Percentiles rank a stretch among this genome's conserved stretches.
Evolutionary conservation across 1,284 basidiomycete species (phyloP).

Genomic region (Sphaerobolus stellatus): DNA sequence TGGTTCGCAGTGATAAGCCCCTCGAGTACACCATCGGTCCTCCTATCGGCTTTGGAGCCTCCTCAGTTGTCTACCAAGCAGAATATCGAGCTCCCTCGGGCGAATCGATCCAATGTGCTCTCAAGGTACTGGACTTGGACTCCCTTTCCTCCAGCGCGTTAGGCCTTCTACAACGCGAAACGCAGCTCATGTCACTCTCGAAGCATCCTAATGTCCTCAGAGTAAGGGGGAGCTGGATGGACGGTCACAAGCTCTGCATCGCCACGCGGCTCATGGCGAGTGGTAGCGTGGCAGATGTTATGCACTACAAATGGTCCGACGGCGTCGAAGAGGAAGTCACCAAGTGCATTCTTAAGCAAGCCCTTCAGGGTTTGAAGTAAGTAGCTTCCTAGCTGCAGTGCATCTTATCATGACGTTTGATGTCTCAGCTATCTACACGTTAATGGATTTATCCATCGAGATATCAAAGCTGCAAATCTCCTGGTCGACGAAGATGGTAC

Average conservation of each 20-base stretch:
- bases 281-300: slow-evolving; percentile 83
- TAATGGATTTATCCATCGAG: slow-evolving; percentile 88
- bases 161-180: slow-evolving; percentile 75
- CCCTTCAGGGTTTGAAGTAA: slow-evolving; percentile 80
- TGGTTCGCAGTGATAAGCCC: slow-evolving; percentile 53
- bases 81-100: slow-evolving; percentile 45
- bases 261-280: slow-evolving; percentile 88
- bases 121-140: slow-evolving; percentile 89
- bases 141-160: slow-evolving; percentile 66
- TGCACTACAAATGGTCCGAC: slow-evolving; percentile 80
- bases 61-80: slow-evolving; percentile 83
- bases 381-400: slow-evolving; percentile 30
- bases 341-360: slow-evolving; percentile 79
- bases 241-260: slow-evolving; percentile 80
- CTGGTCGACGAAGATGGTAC: slow-evolving; percentile 87
- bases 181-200: slow-evolving; percentile 89
- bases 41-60: slow-evolving; percentile 83
- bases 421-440: slow-evolving; percentile 73
- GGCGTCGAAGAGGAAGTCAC: slow-evolving; percentile 87
- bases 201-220: slow-evolving; percentile 91
- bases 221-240: slow-evolving; percentile 86
- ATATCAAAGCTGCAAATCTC: slow-evolving; percentile 87
- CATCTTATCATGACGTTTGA: not conserved
- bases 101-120: slow-evolving; percentile 61
- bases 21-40: slow-evolving; percentile 71